phyloP scores from a whole-genome alignment of 2,329 filamentous ascomycete species.

The Colletotrichum gigasporum region DNA sequence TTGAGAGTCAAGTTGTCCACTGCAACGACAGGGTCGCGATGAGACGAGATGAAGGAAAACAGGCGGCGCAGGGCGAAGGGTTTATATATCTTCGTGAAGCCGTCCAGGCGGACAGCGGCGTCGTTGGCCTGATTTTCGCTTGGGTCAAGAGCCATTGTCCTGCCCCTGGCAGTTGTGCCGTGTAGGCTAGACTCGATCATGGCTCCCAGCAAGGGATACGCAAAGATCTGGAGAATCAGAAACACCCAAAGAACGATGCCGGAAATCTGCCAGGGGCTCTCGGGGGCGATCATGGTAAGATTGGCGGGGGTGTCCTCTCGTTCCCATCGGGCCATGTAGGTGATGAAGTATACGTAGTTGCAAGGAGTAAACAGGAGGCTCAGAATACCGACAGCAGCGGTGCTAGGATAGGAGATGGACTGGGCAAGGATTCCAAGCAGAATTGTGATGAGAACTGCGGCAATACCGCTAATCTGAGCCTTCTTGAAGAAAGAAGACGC shows the following conservation, averaged over 20 bases:
- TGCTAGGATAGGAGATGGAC: conserved; percentile 70
- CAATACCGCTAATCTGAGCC: conserved; percentile 87
- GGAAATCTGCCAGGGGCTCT: conserved; percentile 73
- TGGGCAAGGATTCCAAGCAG: conserved; percentile 86
- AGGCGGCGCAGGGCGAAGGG: conserved; percentile 69
- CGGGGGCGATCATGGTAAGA: conserved; percentile 69
- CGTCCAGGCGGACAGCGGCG: conserved; percentile 74
- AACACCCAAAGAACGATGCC: conserved; percentile 84
- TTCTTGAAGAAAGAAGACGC: conserved; percentile 86
- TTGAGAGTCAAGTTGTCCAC: conserved; percentile 78
- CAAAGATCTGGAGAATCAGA: conserved; percentile 78
- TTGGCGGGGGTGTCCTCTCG: conserved; percentile 66
- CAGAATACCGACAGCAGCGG: conserved; percentile 73
- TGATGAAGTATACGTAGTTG: conserved; percentile 85
- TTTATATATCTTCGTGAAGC: conserved; percentile 81
- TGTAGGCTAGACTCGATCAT: conserved; percentile 79
- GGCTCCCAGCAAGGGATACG: conserved; percentile 80
- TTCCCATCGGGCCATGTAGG: conserved; percentile 82
- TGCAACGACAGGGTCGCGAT: conserved; percentile 77
- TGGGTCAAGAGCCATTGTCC: conserved; percentile 57
- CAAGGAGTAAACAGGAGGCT: conserved; percentile 86
- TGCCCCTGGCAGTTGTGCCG: conserved; percentile 73
- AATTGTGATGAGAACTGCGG: conserved; percentile 76
- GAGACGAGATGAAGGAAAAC: conserved; percentile 55
- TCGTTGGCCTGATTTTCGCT: conserved; percentile 37